Base-by-base conservation (phyloP, 1,139 yeast species). In the Blastobotrys indianensis region DNA sequence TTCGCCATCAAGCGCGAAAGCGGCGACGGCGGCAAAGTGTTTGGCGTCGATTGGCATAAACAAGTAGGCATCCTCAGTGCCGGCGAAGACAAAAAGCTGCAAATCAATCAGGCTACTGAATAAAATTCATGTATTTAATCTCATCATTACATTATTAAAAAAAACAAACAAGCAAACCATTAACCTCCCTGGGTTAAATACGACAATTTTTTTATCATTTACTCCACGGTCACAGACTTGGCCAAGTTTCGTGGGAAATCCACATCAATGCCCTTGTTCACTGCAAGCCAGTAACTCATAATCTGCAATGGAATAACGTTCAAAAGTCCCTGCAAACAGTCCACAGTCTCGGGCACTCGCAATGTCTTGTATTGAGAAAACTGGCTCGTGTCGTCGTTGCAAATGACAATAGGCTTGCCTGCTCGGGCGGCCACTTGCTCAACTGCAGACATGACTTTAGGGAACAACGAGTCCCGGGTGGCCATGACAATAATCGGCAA, bases 191-290 rank as follows among this genome's bases (percentile, higher is more conserved):
- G 4, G 16, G 37, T 33, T 45, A 29, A 32, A 43, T 32, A 20
- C 23, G 23, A 35, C 30, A 29, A 25, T 10, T 12, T 29, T n/a
- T 9, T 32, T 31, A 8, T 37, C 10, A 23, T 38, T 57, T 75
- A 85, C 72, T 83, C 97, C 54, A 94, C 98, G 45, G 99, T 94
- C 50, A 94, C 98, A 40, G 95, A 83, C 75, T 94, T 94, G 54
- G 99, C 99, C 72, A 94, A 78, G 73, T 94, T 94, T 72, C 98
- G 83, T 58, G 99, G 99, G 80, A 92, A 92, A 68, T 94, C 99
- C 49, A 94, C 98, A 65, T 94, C 95, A 60, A 86, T 84, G 37
- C 97, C 97, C 66, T 92, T 85, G 70, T 84, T 82, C 48, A 87
- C 92, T 44, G 98, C 97, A 63, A 94, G 77, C 94, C 97, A 90